Evolutionary conservation across 2,329 filamentous ascomycete genomes (phyloP), one percentile per base, ranked within the genome.

Genomic region (Trichoderma citrinoviride): DNA sequence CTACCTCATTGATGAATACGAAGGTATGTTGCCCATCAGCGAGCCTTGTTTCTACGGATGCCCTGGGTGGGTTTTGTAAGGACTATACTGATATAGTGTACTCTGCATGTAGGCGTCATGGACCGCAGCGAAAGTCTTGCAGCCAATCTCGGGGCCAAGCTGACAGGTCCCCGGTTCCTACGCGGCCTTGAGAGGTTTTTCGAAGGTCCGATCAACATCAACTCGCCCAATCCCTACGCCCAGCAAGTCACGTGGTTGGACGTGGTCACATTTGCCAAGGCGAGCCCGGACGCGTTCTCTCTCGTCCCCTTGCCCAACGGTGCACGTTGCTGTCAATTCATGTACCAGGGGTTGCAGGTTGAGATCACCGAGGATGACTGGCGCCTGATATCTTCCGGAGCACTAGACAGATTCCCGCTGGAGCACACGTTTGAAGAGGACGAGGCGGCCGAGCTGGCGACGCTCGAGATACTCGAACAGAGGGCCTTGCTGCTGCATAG

Each of bases 351-450:
- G 67, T 85, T 89, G 69, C 86, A 90, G 54, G 89, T 96, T 8
- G 91, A 96, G 78, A 94, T 97, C 67, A 88, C 87, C 19, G 92
- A 96, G 75, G 92, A 96, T 74, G 92, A 97, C 74, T 96, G 89
- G 82, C 85, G 93, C 47, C 80, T 96, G 69, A 93, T 96, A 69
- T 87, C 88, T 62, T 93, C 90, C 44, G 92, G 92, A 29, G 90
- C 91, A 69, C 86, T 93, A 12, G 91, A 96, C 75, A 89, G 92
- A 73, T 81, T 84, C 65, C 92, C 93, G 19, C 89, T 92, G 2
- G 88, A 90, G 15, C 87, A 93, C 68, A 91, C 92, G 0, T 88
- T 95, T 55, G 87, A 90, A 65, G 92, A 96, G 73, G 92, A 96
- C 73, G 93, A 96, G 77, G 87, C 89, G 73, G 92, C 92, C 69